A percentile compares a stretch with the other conserved stretches of the same genome.
Evolutionary conservation across 257 asterid species (phyloP).

Genomic region (Plantago elongata): DNA sequence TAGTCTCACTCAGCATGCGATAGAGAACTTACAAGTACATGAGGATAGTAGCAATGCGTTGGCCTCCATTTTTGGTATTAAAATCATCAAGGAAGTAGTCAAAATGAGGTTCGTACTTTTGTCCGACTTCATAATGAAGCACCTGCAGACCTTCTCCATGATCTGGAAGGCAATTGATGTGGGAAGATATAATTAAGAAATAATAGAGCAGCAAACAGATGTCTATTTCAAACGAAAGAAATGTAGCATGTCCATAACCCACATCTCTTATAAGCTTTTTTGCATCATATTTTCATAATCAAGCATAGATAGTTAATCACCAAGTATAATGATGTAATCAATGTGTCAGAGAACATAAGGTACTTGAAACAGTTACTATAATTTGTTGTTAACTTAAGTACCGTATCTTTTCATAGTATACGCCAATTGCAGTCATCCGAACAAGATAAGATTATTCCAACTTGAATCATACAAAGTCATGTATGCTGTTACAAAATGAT

Average conservation of each 20-base stretch:
- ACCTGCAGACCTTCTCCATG: slow-evolving; percentile 92
- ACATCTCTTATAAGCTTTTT: slow-evolving; percentile 1
- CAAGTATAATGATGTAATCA: slow-evolving; percentile 10
- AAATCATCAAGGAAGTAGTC: slow-evolving; percentile 74
- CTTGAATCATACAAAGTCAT: background rate
- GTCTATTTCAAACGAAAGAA: background rate
- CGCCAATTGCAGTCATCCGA: background rate
- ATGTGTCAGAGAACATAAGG: background rate
- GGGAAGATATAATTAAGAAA: background rate
- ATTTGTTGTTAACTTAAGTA: background rate
- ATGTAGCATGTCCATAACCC: background rate
- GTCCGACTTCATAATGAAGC: slow-evolving; percentile 83
- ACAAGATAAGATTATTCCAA: background rate
- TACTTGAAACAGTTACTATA: background rate
- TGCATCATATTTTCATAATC: background rate
- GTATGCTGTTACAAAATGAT: background rate
- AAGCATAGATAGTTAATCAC: slow-evolving; percentile 5
- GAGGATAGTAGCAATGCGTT: slow-evolving; percentile 83
- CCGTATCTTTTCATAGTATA: background rate
- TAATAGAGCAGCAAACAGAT: background rate
- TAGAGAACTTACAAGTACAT: slow-evolving; percentile 71
- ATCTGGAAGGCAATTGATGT: slow-evolving; percentile 38
- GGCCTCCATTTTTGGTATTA: slow-evolving; percentile 86
- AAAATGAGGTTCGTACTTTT: slow-evolving; percentile 84
- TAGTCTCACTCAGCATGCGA: slow-evolving; percentile 6